A percentile compares a stretch with the other conserved stretches of the same genome.
Evolutionary conservation across 495 filamentous ascomycete species (phyloP).

Genomic region (Annulohypoxylon bovei): DNA sequence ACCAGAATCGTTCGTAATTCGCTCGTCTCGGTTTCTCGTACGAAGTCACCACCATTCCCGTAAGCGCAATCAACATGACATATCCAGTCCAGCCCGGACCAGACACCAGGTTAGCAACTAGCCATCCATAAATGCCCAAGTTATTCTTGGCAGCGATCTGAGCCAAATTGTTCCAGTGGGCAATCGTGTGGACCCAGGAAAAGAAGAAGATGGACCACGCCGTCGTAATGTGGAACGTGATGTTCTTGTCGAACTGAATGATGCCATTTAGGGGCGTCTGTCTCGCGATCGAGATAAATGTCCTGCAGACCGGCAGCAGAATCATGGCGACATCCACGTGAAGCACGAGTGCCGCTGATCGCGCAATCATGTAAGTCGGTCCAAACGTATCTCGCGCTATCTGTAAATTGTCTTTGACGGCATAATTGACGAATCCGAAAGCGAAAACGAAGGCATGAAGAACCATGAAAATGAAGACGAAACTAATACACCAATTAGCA

Average conservation of each 20-base stretch:
- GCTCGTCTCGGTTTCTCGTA: conserved; percentile 72
- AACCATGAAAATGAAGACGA: conserved; percentile 73
- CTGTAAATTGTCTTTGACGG: conserved; percentile 74
- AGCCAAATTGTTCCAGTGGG: conserved; percentile 84
- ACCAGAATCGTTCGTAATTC: conserved; percentile 85
- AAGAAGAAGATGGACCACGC: conserved; percentile 86
- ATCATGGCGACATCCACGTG: conserved; percentile 81
- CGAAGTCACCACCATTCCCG: conserved; percentile 74
- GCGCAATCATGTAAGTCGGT: conserved; percentile 74
- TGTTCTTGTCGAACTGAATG: conserved; percentile 84
- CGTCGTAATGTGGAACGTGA: conserved; percentile 81
- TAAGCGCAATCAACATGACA: conserved; percentile 75
- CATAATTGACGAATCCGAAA: conserved; percentile 79
- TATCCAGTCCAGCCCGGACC: conserved; percentile 84
- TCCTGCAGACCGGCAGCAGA: conserved; percentile 81
- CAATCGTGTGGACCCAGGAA: conserved; percentile 81
- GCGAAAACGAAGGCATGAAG: conserved; percentile 75
- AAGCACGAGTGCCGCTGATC: conserved; percentile 73
- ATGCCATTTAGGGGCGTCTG: conserved; percentile 81
- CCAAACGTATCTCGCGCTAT: conserved; percentile 70
- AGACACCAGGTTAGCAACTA: conserved; percentile 74
- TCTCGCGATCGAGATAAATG: conserved; percentile 76
- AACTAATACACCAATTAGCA: conserved; percentile 56
- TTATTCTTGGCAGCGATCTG: conserved; percentile 75
- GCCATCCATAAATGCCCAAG: conserved; percentile 75